Conservation (phyloP, 2,329 filamentous ascomycete species). For the Bipolaris oryzae region DNA sequence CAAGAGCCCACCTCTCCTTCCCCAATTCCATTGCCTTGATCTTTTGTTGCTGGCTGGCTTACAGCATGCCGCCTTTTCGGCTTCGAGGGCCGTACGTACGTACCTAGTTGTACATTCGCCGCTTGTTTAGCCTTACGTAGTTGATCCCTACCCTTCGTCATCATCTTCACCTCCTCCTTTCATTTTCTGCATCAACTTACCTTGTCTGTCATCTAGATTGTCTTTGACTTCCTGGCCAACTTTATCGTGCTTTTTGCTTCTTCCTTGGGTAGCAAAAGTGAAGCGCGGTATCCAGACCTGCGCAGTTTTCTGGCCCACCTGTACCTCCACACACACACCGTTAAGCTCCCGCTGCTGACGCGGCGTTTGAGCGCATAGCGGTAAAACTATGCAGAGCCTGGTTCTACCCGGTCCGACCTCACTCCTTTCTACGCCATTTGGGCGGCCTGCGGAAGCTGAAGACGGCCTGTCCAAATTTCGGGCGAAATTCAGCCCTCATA, state of each 20-base stretch:
- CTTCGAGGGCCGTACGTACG: constrained; percentile 14
- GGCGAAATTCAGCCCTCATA: constrained; percentile 43
- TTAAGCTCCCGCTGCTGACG: constrained; percentile 44
- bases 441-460: constrained; percentile 46
- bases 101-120: constrained; percentile 21
- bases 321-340: constrained; percentile 30
- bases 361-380: constrained; percentile 45
- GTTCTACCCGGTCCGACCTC: constrained; percentile 46
- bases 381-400: constrained; percentile 52
- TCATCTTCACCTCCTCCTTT: constrained; percentile 24
- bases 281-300: constrained; percentile 22
- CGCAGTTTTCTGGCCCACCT: constrained; percentile 27
- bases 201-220: constrained; percentile 40
- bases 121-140: constrained; percentile 11
- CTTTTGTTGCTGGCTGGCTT: not conserved
- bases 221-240: constrained; percentile 30
- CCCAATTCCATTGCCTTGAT: constrained; percentile 2
- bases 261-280: constrained; percentile 26
- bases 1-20: constrained; percentile 21
- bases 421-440: constrained; percentile 45
- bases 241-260: constrained; percentile 24
- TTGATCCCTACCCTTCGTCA: constrained; percentile 16
- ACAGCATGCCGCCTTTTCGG: constrained; percentile 5
- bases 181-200: constrained; percentile 39
- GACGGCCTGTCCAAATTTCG: constrained; percentile 43